Conservation (phyloP, 495 filamentous ascomycete species). For the Oidiodendron maius region DNA sequence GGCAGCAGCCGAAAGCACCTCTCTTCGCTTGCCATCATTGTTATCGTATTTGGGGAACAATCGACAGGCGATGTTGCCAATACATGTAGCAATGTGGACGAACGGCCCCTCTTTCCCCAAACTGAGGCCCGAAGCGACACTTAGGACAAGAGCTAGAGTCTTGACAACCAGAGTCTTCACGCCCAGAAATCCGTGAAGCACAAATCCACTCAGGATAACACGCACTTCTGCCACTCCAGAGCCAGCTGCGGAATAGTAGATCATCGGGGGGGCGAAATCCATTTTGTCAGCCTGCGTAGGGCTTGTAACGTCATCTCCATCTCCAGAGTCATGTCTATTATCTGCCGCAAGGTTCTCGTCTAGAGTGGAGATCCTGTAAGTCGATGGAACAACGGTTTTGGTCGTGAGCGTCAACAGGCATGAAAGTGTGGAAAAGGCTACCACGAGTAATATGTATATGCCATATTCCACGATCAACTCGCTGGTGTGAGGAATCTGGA, state of each 20-base stretch:
- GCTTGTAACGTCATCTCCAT: slow-evolving; percentile 31
- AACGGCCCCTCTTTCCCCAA: slow-evolving; percentile 96
- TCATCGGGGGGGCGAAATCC: slow-evolving; percentile 57
- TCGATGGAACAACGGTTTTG: slow-evolving; percentile 85
- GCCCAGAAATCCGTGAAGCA: slow-evolving; percentile 92
- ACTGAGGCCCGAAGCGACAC: slow-evolving; percentile 87
- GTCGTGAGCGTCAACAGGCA: slow-evolving; percentile 80
- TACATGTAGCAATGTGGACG: slow-evolving; percentile 93
- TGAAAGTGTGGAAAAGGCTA: slow-evolving; percentile 66
- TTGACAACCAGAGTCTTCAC: slow-evolving; percentile 85
- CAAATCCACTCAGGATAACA: slow-evolving; percentile 95
- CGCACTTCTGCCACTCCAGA: slow-evolving; percentile 97
- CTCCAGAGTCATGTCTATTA: slow-evolving; percentile 18
- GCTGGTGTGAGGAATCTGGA: slow-evolving; percentile 44
- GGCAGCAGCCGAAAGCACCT: slow-evolving; percentile 87
- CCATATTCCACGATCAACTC: slow-evolving; percentile 64
- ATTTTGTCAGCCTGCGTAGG: slow-evolving; percentile 30
- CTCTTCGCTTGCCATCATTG: slow-evolving; percentile 80
- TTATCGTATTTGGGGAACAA: slow-evolving; percentile 88
- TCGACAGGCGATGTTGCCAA: slow-evolving; percentile 92
- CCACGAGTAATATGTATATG: slow-evolving; percentile 64
- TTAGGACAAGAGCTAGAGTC: slow-evolving; percentile 74
- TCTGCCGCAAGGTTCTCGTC: slow-evolving; percentile 67
- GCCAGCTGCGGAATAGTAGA: slow-evolving; percentile 93
- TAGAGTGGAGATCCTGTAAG: slow-evolving; percentile 75